These are phyloP conservation scores for Aureobasidium sp. DNA, from an alignment of 2,329 filamentous ascomycete species.

Conservation along the genomic window DNA sequence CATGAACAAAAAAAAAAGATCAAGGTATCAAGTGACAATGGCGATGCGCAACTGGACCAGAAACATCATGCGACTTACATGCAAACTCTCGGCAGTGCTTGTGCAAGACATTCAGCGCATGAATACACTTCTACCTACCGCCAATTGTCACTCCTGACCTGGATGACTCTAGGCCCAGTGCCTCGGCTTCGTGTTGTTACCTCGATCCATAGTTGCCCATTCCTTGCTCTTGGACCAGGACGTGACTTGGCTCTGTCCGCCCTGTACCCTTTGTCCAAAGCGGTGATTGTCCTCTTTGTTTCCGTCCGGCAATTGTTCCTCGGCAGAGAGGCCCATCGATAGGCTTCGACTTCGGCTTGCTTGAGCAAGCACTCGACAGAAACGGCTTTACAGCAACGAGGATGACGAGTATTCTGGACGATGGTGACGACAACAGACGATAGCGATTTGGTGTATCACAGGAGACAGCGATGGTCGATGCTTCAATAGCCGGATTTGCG, in stretches of 20 bases:
- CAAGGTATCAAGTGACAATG: neutral
- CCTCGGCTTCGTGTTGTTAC: neutral
- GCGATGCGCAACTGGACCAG: neutral
- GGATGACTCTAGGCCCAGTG: neutral
- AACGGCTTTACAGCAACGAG: conserved; percentile 7
- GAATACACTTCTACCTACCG: neutral
- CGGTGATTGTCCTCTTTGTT: neutral
- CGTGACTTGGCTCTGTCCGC: neutral
- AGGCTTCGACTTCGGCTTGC: neutral
- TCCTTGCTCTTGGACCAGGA: neutral
- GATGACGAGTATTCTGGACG: neutral
- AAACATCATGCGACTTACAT: conserved; percentile 5
- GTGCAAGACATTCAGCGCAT: neutral
- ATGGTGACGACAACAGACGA: neutral
- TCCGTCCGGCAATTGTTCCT: neutral
- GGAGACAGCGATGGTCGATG: neutral
- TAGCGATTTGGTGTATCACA: neutral
- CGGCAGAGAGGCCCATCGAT: neutral
- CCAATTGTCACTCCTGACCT: neutral
- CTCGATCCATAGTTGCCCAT: neutral
- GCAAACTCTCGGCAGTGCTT: neutral
- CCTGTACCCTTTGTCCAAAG: neutral
- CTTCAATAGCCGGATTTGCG: neutral
- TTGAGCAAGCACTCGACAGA: neutral
- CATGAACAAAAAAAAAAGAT: neutral